Evolutionary conservation across 129 eudicot species (phyloP).

Genomic region (Erigeron canadensis): DNA sequence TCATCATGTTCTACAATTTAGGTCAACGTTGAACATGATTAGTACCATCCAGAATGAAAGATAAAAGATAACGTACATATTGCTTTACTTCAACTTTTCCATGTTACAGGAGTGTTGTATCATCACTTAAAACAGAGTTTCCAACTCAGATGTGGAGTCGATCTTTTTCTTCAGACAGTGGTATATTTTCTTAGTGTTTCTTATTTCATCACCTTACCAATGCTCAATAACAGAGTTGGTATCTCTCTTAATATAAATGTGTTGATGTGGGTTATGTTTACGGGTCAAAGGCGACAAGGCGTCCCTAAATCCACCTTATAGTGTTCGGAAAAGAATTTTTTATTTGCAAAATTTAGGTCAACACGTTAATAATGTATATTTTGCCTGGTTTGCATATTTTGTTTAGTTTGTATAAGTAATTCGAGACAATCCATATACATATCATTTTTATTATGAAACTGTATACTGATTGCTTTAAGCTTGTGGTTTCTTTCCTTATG

Average conservation of each 20-base stretch:
- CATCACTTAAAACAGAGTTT: constrained; percentile 32
- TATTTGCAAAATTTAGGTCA: background rate
- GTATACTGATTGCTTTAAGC: constrained; percentile 5
- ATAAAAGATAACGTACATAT: constrained; percentile 12
- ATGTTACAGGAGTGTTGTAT: constrained; percentile 37
- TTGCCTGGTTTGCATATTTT: background rate
- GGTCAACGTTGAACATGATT: background rate
- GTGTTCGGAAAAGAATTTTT: background rate
- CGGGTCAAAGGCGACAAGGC: background rate
- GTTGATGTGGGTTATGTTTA: background rate
- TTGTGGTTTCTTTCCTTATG: constrained; percentile 7
- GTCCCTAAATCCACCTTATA: background rate
- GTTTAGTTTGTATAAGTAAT: background rate
- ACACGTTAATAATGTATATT: background rate
- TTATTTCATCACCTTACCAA: background rate
- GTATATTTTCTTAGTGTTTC: constrained; percentile 21
- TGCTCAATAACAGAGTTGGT: background rate
- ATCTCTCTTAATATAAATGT: background rate
- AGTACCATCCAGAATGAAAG: background rate
- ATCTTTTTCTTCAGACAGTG: constrained; percentile 54
- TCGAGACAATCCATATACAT: background rate
- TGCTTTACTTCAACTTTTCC: constrained; percentile 8
- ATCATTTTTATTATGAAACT: background rate
- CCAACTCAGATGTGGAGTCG: constrained; percentile 31
- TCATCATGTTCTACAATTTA: background rate